A percentile compares a stretch with the other conserved stretches of the same genome.
Conservation (phyloP, 495 filamentous ascomycete genomes). For the Aspergillus indologenus region DNA sequence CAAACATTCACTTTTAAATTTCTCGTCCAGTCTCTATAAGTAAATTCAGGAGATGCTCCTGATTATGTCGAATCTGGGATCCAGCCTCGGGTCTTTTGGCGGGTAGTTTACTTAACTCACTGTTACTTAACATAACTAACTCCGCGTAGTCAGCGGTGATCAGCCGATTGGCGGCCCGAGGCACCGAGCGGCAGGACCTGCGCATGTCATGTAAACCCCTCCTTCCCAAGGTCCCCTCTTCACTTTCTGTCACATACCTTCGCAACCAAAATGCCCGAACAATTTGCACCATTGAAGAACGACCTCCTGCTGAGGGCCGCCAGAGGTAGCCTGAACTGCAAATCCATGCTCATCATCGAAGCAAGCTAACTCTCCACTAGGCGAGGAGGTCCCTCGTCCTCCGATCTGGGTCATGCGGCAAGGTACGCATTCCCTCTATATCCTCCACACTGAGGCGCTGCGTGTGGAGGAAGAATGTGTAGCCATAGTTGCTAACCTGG, state of each 20-base stretch:
- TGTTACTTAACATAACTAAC: too few relatives aligned
- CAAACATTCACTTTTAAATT: background rate
- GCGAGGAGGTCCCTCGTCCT: conserved; percentile 83
- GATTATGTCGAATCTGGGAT: too few relatives aligned
- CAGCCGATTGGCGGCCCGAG: conserved; percentile 17
- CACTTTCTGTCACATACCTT: conserved; percentile 23
- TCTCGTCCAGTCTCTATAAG: too few relatives aligned
- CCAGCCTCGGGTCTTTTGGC: too few relatives aligned
- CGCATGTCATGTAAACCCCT: conserved; percentile 22
- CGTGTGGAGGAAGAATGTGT: background rate
- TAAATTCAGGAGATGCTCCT: too few relatives aligned
- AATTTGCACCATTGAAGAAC: conserved; percentile 82
- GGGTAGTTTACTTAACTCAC: too few relatives aligned
- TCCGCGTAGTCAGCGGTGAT: background rate
- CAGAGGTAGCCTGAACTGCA: conserved; percentile 57
- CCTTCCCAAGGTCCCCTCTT: conserved; percentile 22
- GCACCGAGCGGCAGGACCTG: conserved; percentile 19
- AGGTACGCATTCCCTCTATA: conserved; percentile 56
- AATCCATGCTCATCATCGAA: conserved; percentile 14
- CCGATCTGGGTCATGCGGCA: conserved; percentile 99
- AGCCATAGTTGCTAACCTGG: conserved; percentile 5
- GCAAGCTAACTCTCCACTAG: conserved; percentile 47
- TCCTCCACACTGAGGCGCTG: background rate
- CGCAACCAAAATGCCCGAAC: conserved; percentile 51
- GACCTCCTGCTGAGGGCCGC: conserved; percentile 86